phyloP scores from a whole-genome alignment of 2,329 filamentous ascomycete genomes.

The Phoma herbarum region DNA sequence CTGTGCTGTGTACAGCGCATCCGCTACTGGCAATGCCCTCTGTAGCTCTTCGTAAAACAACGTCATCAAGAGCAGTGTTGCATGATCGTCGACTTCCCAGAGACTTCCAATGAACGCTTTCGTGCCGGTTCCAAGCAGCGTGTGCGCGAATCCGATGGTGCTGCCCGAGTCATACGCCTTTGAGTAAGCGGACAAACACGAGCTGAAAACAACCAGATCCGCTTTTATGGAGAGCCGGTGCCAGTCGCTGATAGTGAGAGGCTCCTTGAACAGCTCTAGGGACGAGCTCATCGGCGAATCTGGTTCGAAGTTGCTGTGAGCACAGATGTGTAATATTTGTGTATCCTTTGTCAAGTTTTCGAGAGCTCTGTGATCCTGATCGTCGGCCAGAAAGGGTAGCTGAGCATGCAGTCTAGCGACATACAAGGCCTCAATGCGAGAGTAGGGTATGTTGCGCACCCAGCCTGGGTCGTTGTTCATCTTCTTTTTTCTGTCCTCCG shows the following conservation, averaged over 20 bases:
- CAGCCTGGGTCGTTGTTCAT: not conserved
- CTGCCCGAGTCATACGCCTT: not conserved
- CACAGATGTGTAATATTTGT: not conserved
- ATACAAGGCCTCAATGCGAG: constrained; percentile 3
- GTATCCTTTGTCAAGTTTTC: not conserved
- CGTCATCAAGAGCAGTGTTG: constrained; percentile 1
- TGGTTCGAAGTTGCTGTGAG: not conserved
- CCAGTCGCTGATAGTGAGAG: not conserved
- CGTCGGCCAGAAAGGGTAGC: not conserved
- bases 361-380: not conserved
- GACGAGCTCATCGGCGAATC: not conserved
- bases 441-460: constrained; percentile 3
- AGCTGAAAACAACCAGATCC: not conserved
- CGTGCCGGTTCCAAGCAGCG: not conserved
- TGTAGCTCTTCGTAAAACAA: not conserved
- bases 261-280: not conserved
- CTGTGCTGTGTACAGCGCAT: constrained; percentile 2
- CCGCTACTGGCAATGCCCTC: not conserved
- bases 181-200: not conserved
- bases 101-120: constrained; percentile 2
- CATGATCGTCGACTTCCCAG: constrained; percentile 1
- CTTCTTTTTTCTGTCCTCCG: not conserved
- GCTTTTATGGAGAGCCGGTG: not conserved
- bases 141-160: constrained; percentile 2
- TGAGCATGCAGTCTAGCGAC: not conserved